Conservation (phyloP, 208 protist species). For the Porcisia deanei region DNA sequence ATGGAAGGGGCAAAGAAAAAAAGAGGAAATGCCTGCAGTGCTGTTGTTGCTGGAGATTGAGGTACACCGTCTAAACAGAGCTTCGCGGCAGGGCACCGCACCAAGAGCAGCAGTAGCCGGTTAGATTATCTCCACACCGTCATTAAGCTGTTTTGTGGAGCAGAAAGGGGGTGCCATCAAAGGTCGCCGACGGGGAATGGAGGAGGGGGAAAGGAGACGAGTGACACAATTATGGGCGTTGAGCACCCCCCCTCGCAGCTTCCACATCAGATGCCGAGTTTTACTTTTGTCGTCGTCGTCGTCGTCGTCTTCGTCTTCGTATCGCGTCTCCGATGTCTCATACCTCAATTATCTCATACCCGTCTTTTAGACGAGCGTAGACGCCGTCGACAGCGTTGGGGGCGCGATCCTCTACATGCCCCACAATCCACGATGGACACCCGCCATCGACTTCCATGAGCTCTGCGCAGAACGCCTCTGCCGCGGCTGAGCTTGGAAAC, state of each 20-base stretch:
- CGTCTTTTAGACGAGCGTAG: slow-evolving; percentile 49
- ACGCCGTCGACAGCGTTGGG: slow-evolving; percentile 23
- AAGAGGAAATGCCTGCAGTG: neutral
- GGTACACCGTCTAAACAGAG: neutral
- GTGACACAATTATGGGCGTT: neutral
- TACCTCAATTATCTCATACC: slow-evolving; percentile 74
- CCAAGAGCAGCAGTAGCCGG: neutral
- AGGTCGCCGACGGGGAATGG: neutral
- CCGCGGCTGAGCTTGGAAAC: slow-evolving; percentile 50
- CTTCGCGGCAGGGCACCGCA: neutral
- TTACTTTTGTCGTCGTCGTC: neutral
- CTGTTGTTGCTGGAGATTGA: neutral
- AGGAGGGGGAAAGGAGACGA: no score
- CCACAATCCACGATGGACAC: slow-evolving; percentile 87
- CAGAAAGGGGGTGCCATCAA: neutral
- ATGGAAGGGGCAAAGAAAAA: neutral
- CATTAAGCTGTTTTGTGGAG: neutral
- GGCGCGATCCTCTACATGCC: slow-evolving; percentile 45
- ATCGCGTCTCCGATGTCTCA: neutral
- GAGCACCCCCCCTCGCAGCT: neutral
- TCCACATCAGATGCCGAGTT: neutral
- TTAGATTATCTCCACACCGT: neutral
- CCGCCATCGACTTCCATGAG: slow-evolving; percentile 73
- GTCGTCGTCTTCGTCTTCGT: neutral
- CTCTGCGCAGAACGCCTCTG: slow-evolving; percentile 70